Conservation (phyloP, 164 flowering plant genomes). For the Nelumbo lutea region DNA sequence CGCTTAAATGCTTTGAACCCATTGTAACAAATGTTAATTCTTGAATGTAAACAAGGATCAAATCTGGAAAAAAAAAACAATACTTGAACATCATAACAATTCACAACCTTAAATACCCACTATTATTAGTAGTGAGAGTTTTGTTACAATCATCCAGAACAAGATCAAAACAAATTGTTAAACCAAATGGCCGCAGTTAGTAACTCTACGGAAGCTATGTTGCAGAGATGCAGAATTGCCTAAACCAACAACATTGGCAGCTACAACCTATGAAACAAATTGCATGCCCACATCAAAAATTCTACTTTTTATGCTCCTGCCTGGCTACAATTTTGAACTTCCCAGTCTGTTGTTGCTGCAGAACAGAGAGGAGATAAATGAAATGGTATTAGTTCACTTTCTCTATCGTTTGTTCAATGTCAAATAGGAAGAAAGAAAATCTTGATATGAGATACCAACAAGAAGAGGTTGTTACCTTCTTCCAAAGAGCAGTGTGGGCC, state of each 20-base stretch:
- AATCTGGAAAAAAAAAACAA: too few species aligned
- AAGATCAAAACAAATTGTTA: background rate
- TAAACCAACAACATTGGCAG: background rate
- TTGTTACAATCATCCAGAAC: background rate
- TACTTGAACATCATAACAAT: too few species aligned
- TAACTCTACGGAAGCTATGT: background rate
- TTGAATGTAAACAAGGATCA: too few species aligned
- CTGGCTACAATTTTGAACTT: conserved; percentile 90
- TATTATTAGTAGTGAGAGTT: background rate
- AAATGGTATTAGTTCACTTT: background rate
- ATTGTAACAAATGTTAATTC: too few species aligned
- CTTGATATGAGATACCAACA: too few species aligned
- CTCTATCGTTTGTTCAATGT: background rate
- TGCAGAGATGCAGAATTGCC: background rate
- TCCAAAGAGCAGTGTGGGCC: conserved; percentile 68
- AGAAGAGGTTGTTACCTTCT: conserved; percentile 41
- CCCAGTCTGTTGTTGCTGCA: conserved; percentile 87
- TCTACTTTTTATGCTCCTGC: conserved; percentile 27
- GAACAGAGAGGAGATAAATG: conserved; percentile 8
- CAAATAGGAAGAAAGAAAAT: background rate
- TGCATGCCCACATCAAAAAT: background rate
- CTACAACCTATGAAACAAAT: background rate
- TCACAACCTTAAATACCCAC: background rate
- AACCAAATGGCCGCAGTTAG: background rate
- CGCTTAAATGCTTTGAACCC: too few species aligned